A percentile compares a stretch with the other conserved stretches of the same genome.
These are phyloP conservation scores for Saprolegnia parasitica DNA, from an alignment of 352 stramenopile genomes.

Conservation along the genomic window DNA sequence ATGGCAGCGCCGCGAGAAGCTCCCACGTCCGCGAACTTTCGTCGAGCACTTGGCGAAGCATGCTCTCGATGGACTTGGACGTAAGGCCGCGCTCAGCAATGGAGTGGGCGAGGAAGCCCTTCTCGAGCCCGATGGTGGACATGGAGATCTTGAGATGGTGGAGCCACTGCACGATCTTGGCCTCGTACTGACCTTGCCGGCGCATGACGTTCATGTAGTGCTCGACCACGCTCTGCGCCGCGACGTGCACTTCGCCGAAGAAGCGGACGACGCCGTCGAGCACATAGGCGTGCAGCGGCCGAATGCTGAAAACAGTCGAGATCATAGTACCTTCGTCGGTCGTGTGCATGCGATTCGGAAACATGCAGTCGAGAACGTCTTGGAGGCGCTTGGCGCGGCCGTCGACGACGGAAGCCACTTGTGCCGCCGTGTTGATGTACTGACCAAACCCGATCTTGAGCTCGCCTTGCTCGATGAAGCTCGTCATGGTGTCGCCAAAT, in stretches of 20 bases:
- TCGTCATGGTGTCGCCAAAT: conserved; percentile 12
- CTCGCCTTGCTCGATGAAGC: conserved; percentile 19
- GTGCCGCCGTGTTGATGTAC: conserved; percentile 10
- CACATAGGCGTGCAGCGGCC: conserved; percentile 5
- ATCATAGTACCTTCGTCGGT: background rate
- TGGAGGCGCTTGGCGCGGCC: background rate
- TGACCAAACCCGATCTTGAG: conserved; percentile 20
- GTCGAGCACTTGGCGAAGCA: background rate
- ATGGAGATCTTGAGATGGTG: conserved; percentile 7
- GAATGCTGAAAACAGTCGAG: conserved; percentile 3
- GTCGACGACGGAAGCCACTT: conserved; percentile 3
- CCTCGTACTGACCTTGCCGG: background rate
- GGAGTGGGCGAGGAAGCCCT: background rate
- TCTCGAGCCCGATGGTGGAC: background rate
- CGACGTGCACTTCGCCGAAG: conserved; percentile 5
- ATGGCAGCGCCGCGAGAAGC: background rate
- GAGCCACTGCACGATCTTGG: conserved; percentile 19
- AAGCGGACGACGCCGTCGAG: conserved; percentile 24
- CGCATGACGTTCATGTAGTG: conserved; percentile 2
- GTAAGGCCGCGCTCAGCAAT: conserved; percentile 11
- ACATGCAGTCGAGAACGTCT: conserved; percentile 8
- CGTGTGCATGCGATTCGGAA: background rate
- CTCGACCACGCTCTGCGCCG: conserved; percentile 4
- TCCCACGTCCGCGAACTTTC: background rate
- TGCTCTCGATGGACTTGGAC: conserved; percentile 8